Conservation (phyloP, 2,329 filamentous ascomycete genomes). For the Macrophomina pseudophaseolina region DNA sequence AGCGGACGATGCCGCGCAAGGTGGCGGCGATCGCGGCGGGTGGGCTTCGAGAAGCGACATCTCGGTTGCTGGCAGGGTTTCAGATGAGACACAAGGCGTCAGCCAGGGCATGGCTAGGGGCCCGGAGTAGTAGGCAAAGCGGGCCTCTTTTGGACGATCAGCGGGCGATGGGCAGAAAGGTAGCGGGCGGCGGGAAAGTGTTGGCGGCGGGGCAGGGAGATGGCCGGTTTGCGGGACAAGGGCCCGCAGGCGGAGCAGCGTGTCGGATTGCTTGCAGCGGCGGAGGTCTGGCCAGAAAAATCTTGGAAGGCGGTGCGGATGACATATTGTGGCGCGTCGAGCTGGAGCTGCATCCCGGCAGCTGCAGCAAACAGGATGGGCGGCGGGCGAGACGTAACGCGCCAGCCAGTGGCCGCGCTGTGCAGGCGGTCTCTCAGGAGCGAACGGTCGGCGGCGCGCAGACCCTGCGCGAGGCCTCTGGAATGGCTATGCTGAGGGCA, state of each 20-base stretch:
- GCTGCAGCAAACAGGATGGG: constrained; percentile 23
- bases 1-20: constrained; percentile 9
- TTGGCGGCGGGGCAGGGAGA: constrained; percentile 14
- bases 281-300: constrained; percentile 18
- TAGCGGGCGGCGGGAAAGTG: neutral
- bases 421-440: constrained; percentile 1
- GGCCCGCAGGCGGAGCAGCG: neutral
- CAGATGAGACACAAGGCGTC: constrained; percentile 14
- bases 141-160: constrained; percentile 10
- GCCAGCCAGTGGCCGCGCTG: constrained; percentile 7
- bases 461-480: constrained; percentile 5
- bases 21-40: constrained; percentile 11
- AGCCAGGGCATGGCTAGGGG: constrained; percentile 2
- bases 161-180: neutral
- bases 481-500: neutral
- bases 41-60: constrained; percentile 16
- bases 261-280: constrained; percentile 3
- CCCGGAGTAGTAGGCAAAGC: neutral
- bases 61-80: neutral
- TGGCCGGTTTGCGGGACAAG: neutral
- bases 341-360: constrained; percentile 18
- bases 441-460: neutral
- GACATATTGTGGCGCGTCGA: constrained; percentile 24
- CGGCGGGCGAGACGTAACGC: constrained; percentile 9
- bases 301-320: constrained; percentile 24